These are phyloP conservation scores for Phaeomoniella chlamydospora DNA, from an alignment of 2,329 filamentous ascomycete genomes.

Conservation along the genomic window DNA sequence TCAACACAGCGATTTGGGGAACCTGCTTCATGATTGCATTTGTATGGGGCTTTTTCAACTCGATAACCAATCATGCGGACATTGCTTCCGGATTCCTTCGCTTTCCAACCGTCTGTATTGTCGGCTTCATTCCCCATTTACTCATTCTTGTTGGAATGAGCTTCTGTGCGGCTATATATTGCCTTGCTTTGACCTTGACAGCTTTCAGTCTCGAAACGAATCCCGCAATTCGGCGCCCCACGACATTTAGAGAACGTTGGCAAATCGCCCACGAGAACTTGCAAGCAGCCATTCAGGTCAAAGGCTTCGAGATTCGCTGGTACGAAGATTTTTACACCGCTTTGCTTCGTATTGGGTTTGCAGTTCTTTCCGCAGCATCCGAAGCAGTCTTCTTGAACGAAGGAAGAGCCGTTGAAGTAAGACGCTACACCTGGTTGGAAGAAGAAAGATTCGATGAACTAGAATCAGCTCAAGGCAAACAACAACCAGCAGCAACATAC, in stretches of 20 bases:
- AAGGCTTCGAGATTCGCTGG: constrained; percentile 64
- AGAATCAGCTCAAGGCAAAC: constrained; percentile 7
- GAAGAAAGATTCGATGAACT: constrained; percentile 71
- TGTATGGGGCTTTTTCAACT: constrained; percentile 52
- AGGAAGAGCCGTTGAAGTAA: constrained; percentile 59
- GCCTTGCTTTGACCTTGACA: constrained; percentile 60
- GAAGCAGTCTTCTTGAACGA: constrained; percentile 95
- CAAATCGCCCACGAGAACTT: constrained; percentile 68
- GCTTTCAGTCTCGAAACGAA: constrained; percentile 46
- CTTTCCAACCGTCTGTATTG: constrained; percentile 87
- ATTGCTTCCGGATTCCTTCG: constrained; percentile 50
- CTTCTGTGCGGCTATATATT: constrained; percentile 64
- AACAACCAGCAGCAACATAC: constrained; percentile 8
- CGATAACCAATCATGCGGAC: constrained; percentile 20
- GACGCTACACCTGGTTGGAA: constrained; percentile 78
- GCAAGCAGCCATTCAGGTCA: constrained; percentile 78
- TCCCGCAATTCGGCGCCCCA: constrained; percentile 26
- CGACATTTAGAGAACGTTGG: constrained; percentile 46
- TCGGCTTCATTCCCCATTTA: constrained; percentile 91
- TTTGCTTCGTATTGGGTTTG: constrained; percentile 72
- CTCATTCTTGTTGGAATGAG: constrained; percentile 67
- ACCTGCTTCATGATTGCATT: constrained; percentile 80
- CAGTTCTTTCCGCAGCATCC: constrained; percentile 79
- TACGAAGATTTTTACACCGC: constrained; percentile 95
- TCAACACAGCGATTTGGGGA: constrained; percentile 83